Conservation (phyloP, 441 rosid genomes). For the Euphorbia schlechtendalii region DNA sequence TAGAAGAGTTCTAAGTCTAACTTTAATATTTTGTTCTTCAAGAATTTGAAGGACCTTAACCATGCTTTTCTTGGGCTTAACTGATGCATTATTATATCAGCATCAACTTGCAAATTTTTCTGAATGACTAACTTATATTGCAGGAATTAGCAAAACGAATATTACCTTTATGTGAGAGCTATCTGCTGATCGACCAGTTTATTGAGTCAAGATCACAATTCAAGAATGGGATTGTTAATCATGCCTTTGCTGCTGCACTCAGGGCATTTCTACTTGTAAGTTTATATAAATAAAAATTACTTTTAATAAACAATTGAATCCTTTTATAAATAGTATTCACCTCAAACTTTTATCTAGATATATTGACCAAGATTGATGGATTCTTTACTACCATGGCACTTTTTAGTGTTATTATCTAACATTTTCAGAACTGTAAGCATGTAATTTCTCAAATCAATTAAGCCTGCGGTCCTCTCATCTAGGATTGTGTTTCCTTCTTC, state of each 20-base stretch:
- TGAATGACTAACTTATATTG: slow-evolving; percentile 26
- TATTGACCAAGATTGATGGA: too few relatives aligned
- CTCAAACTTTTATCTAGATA: too few relatives aligned
- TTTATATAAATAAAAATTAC: slow-evolving; percentile 29
- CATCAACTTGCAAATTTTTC: slow-evolving; percentile 11
- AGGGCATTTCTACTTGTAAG: slow-evolving; percentile 87
- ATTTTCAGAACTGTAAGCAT: neutral
- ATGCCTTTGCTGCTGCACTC: slow-evolving; percentile 94
- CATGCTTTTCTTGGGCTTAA: neutral
- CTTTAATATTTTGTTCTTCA: neutral
- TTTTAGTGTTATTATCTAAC: neutral
- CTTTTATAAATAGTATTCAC: too few relatives aligned
- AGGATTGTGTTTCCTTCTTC: neutral
- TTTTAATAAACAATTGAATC: neutral
- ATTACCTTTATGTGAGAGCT: slow-evolving; percentile 82
- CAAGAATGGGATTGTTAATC: slow-evolving; percentile 89
- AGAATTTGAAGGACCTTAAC: neutral
- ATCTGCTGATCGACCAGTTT: slow-evolving; percentile 75
- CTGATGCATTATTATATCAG: slow-evolving; percentile 11
- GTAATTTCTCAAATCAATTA: neutral
- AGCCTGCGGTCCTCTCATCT: neutral
- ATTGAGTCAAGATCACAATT: slow-evolving; percentile 94
- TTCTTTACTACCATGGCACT: too few relatives aligned
- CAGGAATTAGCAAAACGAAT: slow-evolving; percentile 87
- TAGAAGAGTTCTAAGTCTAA: neutral